Evolutionary conservation across 2,329 filamentous ascomycete species (phyloP), one percentile per base, ranked within the genome.

Genomic region (Cadophora gregata): DNA sequence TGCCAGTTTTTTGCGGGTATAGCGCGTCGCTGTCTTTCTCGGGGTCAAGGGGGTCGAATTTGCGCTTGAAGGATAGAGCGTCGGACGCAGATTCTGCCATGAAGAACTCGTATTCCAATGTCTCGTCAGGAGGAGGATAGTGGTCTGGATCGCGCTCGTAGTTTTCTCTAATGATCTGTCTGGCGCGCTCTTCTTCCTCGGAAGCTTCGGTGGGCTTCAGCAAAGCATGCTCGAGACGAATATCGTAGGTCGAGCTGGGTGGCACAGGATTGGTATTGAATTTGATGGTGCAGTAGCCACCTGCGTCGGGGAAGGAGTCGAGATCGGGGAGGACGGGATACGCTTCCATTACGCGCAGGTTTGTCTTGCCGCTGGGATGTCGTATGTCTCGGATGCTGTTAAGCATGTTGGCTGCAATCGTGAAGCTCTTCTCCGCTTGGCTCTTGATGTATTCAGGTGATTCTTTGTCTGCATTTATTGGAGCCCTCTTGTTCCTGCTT

Each of bases 261-360:
- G 84, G 79, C 31, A 90, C 85, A 3, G 89, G 89, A 75, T 89
- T 89, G 70, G 85, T 87, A 61, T 84, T 83, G 78, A 91, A 90
- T 78, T 91, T 91, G 79, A 91, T 83, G 16, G 88, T 87, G 69
- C 90, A 86, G 75, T 91, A 91, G 68, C 88, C 88, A 63, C 89
- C 88, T 2, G 86, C 86, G 77, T 91, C 89, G 58, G 88, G 88
- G 80, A 90, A 90, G n/a, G 87, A 85, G 67, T 89, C 86, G 50
- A 89, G 82, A 73, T 91, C 89, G 6, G 89, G 89, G 21, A 91
- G 78, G 47, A 91, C 78, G 31, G 88, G 87, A 67, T 83, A 85
- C 21, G 85, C 84, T 51, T 88, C 85, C 19, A 89, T 82, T 3
- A 89, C 79, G 73, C 84, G 85, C 67, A 90, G 77, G 70, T 86